phyloP scores from a whole-genome alignment of 148 eudicot genomes.

The Salicornia ramosissima region DNA sequence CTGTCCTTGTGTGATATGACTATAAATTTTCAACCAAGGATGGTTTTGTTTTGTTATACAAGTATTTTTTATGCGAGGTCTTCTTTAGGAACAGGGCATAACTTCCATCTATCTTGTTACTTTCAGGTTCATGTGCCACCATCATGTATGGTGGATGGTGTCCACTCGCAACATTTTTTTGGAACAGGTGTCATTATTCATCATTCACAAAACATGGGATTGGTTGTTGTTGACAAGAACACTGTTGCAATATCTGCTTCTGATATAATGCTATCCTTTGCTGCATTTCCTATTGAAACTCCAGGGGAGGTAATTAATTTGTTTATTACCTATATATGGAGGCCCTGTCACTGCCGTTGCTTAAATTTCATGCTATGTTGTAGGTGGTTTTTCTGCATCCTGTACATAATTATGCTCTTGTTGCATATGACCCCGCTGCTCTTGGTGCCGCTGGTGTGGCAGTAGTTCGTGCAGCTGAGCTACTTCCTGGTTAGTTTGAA shows the following conservation, averaged over 20 bases:
- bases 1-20: neutral
- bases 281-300: conserved; percentile 94
- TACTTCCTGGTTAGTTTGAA: conserved; percentile 69
- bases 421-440: conserved; percentile 90
- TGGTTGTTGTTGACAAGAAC: conserved; percentile 93
- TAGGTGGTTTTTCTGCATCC: conserved; percentile 98
- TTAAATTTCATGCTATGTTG: conserved; percentile 3
- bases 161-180: conserved; percentile 84
- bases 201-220: conserved; percentile 82
- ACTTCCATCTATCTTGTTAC: conserved; percentile 7
- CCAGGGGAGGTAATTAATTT: conserved; percentile 70
- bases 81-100: neutral
- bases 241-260: conserved; percentile 87
- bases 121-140: conserved; percentile 94
- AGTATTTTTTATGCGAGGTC: too few relatives aligned
- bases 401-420: conserved; percentile 84
- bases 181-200: conserved; percentile 87
- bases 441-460: conserved; percentile 79
- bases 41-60: neutral
- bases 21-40: neutral
- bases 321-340: neutral
- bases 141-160: conserved; percentile 95
- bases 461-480: conserved; percentile 85
- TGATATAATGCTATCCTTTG: conserved; percentile 90
- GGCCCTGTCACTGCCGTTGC: conserved; percentile 11